phyloP scores from a whole-genome alignment of 192 early-diverging fungal genomes.

The Coemansia sp. region DNA sequence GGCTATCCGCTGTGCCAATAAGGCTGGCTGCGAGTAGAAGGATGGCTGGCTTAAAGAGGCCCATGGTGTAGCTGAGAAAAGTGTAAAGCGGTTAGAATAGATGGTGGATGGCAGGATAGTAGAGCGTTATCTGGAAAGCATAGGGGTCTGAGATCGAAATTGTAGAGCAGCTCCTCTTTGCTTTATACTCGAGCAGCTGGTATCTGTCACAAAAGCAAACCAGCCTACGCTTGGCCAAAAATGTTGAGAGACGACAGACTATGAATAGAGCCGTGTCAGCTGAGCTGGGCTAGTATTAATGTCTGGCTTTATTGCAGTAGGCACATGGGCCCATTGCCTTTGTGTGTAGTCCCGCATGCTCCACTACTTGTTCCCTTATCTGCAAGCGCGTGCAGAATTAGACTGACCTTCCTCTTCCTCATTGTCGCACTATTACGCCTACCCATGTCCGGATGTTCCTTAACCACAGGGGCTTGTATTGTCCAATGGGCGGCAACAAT shows the following conservation, averaged over 20 bases:
- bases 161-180: not conserved
- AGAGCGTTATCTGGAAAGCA: not conserved
- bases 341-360: not conserved
- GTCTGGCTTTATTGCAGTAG: not conserved
- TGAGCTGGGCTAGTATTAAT: not conserved
- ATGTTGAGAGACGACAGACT: not conserved
- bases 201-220: not conserved
- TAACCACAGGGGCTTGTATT: not conserved
- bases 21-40: not conserved
- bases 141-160: not conserved
- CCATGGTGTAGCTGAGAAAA: not conserved
- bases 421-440: slow-evolving; percentile 2
- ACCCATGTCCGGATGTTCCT: not conserved
- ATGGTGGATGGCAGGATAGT: not conserved
- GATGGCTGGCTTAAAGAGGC: not conserved
- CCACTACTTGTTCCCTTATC: not conserved
- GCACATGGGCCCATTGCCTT: slow-evolving; percentile 3
- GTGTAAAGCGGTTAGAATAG: not conserved
- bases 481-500: not conserved
- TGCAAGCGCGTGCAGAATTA: not conserved
- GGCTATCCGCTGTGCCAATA: not conserved
- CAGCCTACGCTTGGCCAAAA: not conserved
- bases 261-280: slow-evolving; percentile 3
- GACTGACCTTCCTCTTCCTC: not conserved
- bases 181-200: not conserved